These are phyloP conservation scores for Suhomyces vadensis DNA, from an alignment of 805 yeast species.

Conservation along the genomic window DNA sequence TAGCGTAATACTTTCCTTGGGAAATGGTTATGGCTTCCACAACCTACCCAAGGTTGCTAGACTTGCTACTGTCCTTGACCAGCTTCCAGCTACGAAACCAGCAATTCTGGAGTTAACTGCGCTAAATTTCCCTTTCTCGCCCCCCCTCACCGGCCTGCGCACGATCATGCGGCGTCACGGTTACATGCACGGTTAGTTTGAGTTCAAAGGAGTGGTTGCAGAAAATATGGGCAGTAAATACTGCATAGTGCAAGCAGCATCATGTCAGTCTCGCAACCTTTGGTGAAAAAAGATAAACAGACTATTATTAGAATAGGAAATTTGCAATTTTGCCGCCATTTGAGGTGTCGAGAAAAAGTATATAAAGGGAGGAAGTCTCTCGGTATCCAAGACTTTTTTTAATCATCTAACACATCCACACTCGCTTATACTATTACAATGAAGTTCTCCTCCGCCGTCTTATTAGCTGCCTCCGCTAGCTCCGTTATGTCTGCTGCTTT, in stretches of 20 bases:
- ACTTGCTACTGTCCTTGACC: not conserved
- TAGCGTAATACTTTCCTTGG: too few relatives aligned
- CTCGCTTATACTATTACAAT: conserved; percentile 17
- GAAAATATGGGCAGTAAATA: not conserved
- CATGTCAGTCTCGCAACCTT: not conserved
- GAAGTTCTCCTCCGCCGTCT: conserved; percentile 38
- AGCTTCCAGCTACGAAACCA: not conserved
- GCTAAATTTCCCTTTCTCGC: not conserved
- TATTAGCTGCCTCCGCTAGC: conserved; percentile 17
- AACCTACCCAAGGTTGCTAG: not conserved
- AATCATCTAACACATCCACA: not conserved
- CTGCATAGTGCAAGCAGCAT: not conserved
- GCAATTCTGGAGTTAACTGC: not conserved
- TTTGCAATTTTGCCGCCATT: not conserved
- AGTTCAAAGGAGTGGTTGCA: not conserved
- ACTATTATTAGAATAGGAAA: conserved; percentile 3
- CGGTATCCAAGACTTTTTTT: not conserved
- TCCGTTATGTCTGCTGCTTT: conserved; percentile 31
- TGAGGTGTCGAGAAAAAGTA: not conserved
- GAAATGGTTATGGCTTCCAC: not conserved
- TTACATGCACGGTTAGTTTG: not conserved
- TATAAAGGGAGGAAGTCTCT: not conserved
- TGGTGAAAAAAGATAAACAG: conserved; percentile 3
- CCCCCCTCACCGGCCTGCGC: not conserved
- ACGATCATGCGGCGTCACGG: not conserved